A percentile compares a stretch with the other conserved stretches of the same genome.
These are phyloP conservation scores for Cucurbita maxima DNA, from an alignment of 306 rosid genomes.

Conservation along the genomic window DNA sequence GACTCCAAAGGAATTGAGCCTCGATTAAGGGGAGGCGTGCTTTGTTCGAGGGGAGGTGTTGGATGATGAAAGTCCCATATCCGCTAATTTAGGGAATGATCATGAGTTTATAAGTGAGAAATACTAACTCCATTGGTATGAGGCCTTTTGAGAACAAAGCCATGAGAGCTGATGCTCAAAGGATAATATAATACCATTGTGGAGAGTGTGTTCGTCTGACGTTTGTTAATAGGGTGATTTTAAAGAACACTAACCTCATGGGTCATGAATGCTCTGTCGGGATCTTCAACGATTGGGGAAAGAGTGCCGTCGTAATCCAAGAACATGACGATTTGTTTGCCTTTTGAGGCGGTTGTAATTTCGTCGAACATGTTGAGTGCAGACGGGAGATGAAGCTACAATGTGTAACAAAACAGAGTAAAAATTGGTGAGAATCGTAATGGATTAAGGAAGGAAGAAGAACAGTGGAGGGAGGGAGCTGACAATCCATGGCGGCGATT, in stretches of 20 bases:
- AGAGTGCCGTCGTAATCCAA: constrained; percentile 96
- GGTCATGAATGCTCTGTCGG: constrained; percentile 82
- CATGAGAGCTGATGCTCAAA: no score
- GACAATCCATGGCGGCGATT: constrained; percentile 37
- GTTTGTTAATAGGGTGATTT: background rate
- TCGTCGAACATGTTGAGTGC: constrained; percentile 53
- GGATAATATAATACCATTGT: no score
- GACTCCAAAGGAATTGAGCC: no score
- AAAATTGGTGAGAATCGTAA: background rate
- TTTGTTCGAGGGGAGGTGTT: no score
- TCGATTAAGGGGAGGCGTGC: no score
- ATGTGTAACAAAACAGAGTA: background rate
- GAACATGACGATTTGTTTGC: constrained; percentile 63
- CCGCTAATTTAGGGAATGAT: no score
- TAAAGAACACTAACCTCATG: constrained; percentile 34
- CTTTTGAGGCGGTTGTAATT: constrained; percentile 35
- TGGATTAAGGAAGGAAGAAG: background rate
- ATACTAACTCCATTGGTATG: no score
- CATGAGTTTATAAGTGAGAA: no score
- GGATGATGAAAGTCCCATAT: no score
- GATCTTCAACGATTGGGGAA: constrained; percentile 78
- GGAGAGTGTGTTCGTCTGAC: no score
- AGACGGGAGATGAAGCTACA: constrained; percentile 60
- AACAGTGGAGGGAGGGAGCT: background rate
- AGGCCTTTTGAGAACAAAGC: no score